Conservation (phyloP, 83 land plant genomes). For the Picea mariana region DNA sequence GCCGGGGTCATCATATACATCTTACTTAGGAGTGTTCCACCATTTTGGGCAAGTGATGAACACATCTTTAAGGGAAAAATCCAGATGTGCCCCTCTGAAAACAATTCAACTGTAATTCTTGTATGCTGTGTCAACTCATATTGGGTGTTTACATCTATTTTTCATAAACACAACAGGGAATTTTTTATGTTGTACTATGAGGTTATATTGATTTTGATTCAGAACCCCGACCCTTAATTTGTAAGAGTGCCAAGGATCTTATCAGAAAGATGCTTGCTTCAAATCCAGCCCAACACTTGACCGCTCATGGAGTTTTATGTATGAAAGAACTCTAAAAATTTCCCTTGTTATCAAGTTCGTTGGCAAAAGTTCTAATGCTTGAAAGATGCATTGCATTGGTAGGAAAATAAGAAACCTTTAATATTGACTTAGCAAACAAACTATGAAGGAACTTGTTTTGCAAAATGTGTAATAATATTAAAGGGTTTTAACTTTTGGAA, state of each 20-base stretch:
- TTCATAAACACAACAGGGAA: too few relatives aligned
- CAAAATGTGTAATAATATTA: neutral
- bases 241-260: too few relatives aligned
- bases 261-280: too few relatives aligned
- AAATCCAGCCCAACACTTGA: too few relatives aligned
- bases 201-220: too few relatives aligned
- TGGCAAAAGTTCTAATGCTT: neutral
- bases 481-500: neutral
- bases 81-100: neutral
- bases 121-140: neutral
- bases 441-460: conserved; percentile 2
- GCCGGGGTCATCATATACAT: conserved; percentile 81
- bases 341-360: neutral
- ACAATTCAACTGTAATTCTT: neutral
- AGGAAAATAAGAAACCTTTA: neutral
- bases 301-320: too few relatives aligned
- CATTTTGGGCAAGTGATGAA: conserved; percentile 70
- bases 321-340: neutral
- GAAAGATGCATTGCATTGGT: neutral
- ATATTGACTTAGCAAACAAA: neutral
- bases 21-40: conserved; percentile 70
- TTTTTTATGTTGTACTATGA: too few relatives aligned
- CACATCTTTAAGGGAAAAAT: neutral
- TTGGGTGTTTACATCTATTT: neutral
- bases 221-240: too few relatives aligned